A percentile compares a stretch with the other conserved stretches of the same genome.
Conservation (phyloP, 257 asterid species). For the Solanum pinnatisectum region DNA sequence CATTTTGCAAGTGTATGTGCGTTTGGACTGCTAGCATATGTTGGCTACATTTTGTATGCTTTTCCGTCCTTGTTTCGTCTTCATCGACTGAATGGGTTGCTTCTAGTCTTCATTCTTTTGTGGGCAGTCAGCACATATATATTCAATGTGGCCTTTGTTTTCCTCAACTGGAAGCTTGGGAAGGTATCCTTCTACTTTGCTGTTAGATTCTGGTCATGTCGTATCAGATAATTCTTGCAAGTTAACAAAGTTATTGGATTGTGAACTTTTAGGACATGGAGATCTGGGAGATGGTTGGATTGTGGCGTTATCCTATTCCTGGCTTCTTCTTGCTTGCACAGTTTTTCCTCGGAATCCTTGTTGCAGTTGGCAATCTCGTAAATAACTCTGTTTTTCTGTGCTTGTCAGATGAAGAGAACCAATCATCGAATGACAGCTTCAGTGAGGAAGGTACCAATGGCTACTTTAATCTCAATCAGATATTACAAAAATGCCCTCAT, state of each 20-base stretch:
- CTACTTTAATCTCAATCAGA: conserved; percentile 6
- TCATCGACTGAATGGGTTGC: conserved; percentile 89
- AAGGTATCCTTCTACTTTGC: conserved; percentile 48
- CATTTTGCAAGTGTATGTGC: conserved; percentile 98
- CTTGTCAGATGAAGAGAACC: conserved; percentile 72
- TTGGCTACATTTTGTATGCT: conserved; percentile 78
- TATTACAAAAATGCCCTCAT: neutral
- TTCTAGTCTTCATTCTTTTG: conserved; percentile 95
- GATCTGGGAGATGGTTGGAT: conserved; percentile 98
- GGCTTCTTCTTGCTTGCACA: conserved; percentile 94
- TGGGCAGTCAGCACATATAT: conserved; percentile 97
- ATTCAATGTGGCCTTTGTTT: conserved; percentile 87
- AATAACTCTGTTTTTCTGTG: conserved; percentile 75
- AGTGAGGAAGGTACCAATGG: conserved; percentile 62
- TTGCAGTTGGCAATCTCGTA: conserved; percentile 96
- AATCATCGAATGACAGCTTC: conserved; percentile 36
- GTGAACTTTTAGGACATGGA: conserved; percentile 71
- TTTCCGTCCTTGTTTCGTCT: conserved; percentile 87
- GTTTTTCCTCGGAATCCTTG: conserved; percentile 90
- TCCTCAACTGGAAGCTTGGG: conserved; percentile 72
- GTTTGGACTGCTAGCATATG: conserved; percentile 86
- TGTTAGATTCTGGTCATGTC: conserved; percentile 4
- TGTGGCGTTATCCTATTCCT: conserved; percentile 99
- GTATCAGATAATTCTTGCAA: neutral
- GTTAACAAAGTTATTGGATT: conserved; percentile 11